Evolutionary conservation across 371 early-diverging fungal species (phyloP), one percentile per base, ranked within the genome.

Genomic region (Mortierella sp.): DNA sequence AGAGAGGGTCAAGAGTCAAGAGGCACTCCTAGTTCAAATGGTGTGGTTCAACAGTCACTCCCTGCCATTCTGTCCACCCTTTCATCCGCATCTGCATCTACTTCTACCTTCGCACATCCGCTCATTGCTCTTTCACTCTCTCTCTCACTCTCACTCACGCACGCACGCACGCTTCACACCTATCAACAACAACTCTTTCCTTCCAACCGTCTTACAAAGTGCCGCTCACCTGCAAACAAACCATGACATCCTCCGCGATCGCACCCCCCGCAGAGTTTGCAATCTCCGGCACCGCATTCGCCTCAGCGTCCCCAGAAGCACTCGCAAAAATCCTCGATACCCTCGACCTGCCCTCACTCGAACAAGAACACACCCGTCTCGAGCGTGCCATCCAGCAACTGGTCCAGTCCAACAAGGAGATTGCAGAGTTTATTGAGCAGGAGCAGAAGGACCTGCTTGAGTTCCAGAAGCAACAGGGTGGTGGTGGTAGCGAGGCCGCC

Each of bases 291-390:
- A 74, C 81, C 1, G 79, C 76, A 58, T 77, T 76, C 44, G 51
- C 79, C 54, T 79, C 80, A 2, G 68, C 75, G 29, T 90, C 91
- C 1, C 74, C 88, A 0, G 78, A 75, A 18, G 76, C 73, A 2
- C 75, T 90, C 3, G 75, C 79, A 7, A 32, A 79, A 32, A 79
- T 80, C 10, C 82, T 90, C 12, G 91, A 88, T 16, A 68, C 74
- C 6, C 72, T 83, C 38, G 86, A 89, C 51, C 6, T 81, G 74
- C 43, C 82, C 1, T 86, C 87, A 0, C 80, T 86, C 24, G 83
- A 82, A 44, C 70, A 80, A 41, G 87, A 86, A 43, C 75, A 75
- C 21, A 21, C 65, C 11, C 87, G 87, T 18, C 83, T 86, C 10
- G 73, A 86, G 21, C 77, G 70, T 7, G 87, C 87, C 10, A 75